Conservation (phyloP, 2,329 filamentous ascomycete species). For the Fusarium cicatricum region DNA sequence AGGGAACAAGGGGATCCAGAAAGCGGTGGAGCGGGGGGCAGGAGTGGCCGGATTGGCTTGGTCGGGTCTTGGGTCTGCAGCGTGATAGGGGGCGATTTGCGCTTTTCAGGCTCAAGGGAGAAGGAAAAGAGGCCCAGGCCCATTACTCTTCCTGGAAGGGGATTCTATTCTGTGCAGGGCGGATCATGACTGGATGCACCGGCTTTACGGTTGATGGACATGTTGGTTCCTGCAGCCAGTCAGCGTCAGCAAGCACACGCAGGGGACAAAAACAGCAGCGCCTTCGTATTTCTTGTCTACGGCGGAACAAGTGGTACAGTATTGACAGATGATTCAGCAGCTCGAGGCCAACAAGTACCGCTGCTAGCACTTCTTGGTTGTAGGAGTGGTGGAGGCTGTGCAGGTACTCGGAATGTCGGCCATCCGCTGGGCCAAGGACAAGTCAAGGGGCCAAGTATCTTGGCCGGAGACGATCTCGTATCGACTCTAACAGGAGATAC, state of each 20-base stretch:
- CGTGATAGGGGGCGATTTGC: constrained; percentile 25
- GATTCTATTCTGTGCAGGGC: not conserved
- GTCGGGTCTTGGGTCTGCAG: constrained; percentile 28
- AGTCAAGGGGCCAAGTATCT: constrained; percentile 19
- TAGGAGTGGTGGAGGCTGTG: constrained; percentile 36
- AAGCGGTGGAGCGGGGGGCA: constrained; percentile 29
- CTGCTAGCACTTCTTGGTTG: constrained; percentile 33
- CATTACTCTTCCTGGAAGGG: not conserved
- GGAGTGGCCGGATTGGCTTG: constrained; percentile 32
- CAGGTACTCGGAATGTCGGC: constrained; percentile 39
- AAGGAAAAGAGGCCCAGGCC: not conserved
- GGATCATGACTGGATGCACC: not conserved
- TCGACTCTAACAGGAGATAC: constrained; percentile 42
- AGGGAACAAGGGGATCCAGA: constrained; percentile 7
- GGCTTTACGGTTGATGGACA: not conserved
- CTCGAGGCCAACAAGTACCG: too few species aligned
- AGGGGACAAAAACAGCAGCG: not conserved
- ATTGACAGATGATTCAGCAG: too few species aligned
- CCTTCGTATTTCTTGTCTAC: not conserved
- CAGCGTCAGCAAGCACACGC: not conserved
- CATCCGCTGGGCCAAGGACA: constrained; percentile 14
- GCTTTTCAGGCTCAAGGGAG: not conserved
- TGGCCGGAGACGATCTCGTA: constrained; percentile 39
- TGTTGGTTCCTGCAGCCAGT: not conserved
- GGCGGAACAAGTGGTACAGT: too few species aligned